These are phyloP conservation scores for Tricladium varicosporioides DNA, from an alignment of 2,329 filamentous ascomycete species.

Conservation along the genomic window DNA sequence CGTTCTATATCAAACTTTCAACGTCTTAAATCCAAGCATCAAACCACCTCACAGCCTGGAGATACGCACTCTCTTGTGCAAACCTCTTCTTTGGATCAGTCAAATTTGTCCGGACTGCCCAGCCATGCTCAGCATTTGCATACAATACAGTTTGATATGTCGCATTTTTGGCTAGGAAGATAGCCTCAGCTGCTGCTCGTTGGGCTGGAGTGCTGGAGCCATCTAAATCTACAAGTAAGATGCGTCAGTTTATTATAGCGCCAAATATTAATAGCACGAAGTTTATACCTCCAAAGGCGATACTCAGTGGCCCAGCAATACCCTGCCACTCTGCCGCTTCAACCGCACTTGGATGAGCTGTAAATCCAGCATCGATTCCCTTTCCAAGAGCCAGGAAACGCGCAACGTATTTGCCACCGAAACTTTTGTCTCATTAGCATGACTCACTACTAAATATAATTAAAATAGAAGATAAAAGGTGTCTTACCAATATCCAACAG, in stretches of 20 bases:
- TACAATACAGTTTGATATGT: constrained; percentile 71
- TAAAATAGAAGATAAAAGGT: not conserved
- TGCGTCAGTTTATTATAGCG: no score
- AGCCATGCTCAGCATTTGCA: constrained; percentile 68
- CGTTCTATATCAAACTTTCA: no score
- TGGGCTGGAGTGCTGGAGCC: constrained; percentile 13
- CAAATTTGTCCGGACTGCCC: constrained; percentile 66
- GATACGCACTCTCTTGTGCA: constrained; percentile 76
- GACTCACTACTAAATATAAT: not conserved
- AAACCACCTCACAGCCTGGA: constrained; percentile 76
- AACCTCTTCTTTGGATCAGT: constrained; percentile 53
- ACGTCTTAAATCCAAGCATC: constrained; percentile 14
- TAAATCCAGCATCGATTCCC: constrained; percentile 55
- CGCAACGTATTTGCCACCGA: constrained; percentile 57
- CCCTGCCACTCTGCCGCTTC: constrained; percentile 56
- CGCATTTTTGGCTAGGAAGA: constrained; percentile 50
- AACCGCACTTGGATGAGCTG: constrained; percentile 64
- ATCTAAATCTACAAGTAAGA: constrained; percentile 40
- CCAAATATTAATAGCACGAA: not conserved
- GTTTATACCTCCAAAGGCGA: constrained; percentile 56
- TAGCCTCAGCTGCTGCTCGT: constrained; percentile 44
- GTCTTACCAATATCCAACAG: constrained; percentile 55
- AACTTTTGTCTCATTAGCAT: constrained; percentile 33
- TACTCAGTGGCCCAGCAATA: constrained; percentile 55
- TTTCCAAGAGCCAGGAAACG: constrained; percentile 51